A percentile compares a stretch with the other conserved stretches of the same genome.
phyloP scores from a whole-genome alignment of 257 asterid species.

The Przewalskia tangutica region DNA sequence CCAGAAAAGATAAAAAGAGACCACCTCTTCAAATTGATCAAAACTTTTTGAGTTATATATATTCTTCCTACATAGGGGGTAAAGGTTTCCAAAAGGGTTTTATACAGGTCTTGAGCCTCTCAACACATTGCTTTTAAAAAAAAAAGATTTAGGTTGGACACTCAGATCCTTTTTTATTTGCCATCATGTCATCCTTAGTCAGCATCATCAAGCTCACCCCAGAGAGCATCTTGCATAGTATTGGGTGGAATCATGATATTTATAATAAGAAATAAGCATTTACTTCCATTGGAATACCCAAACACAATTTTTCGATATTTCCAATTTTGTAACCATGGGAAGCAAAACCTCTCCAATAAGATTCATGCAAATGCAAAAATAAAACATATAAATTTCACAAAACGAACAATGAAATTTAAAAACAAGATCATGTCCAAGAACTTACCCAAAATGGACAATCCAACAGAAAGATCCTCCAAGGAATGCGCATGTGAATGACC shows the following conservation, averaged over 20 bases:
- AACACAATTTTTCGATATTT: not conserved
- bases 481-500: conserved; percentile 84
- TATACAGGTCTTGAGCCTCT: too few relatives aligned
- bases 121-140: not conserved
- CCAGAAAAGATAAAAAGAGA: not conserved
- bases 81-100: too few relatives aligned
- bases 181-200: not conserved
- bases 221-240: not conserved
- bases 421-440: not conserved
- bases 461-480: conserved; percentile 76
- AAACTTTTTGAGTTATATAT: not conserved
- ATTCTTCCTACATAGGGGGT: not conserved
- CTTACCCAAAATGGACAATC: conserved; percentile 84
- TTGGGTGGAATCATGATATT: not conserved
- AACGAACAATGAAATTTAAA: not conserved
- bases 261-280: not conserved
- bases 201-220: not conserved
- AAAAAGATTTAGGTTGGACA: not conserved
- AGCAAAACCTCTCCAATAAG: not conserved
- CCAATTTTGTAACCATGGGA: not conserved
- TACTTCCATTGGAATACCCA: not conserved
- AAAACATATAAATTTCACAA: not conserved
- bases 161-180: not conserved
- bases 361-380: not conserved
- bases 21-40: not conserved